phyloP scores from a whole-genome alignment of 768 basidiomycete species.

The Tulasnella sp. region DNA sequence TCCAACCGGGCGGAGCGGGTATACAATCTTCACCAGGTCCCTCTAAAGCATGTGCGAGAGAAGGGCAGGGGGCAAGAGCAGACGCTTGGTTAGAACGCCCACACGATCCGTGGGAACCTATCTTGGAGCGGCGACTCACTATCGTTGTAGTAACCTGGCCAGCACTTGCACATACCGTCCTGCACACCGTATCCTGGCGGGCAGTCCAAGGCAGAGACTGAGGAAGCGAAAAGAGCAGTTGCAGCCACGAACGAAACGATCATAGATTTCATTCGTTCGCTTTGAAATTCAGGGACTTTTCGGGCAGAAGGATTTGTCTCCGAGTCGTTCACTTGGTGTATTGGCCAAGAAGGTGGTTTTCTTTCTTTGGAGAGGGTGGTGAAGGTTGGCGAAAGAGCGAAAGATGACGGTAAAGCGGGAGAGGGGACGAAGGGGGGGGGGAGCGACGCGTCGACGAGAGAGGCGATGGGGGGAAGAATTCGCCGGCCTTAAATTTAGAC shows the following conservation, averaged over 20 bases:
- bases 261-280: background rate
- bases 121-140: background rate
- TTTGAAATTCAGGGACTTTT: background rate
- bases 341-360: no score
- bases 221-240: background rate
- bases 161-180: background rate
- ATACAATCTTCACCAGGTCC: background rate
- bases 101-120: background rate
- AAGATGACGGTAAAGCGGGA: no score
- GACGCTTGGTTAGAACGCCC: background rate
- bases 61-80: background rate
- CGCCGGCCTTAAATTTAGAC: no score
- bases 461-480: no score
- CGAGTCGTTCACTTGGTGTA: background rate
- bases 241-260: background rate
- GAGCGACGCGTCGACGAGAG: no score
- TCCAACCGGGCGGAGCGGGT: constrained; percentile 4
- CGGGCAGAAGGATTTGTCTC: background rate
- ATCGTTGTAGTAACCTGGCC: background rate
- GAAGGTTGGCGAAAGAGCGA: no score
- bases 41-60: background rate
- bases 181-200: background rate
- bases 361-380: no score
- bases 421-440: no score
- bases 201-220: background rate